Conservation (phyloP, 2,329 filamentous ascomycete genomes). For the Triangularia verruculosa region DNA sequence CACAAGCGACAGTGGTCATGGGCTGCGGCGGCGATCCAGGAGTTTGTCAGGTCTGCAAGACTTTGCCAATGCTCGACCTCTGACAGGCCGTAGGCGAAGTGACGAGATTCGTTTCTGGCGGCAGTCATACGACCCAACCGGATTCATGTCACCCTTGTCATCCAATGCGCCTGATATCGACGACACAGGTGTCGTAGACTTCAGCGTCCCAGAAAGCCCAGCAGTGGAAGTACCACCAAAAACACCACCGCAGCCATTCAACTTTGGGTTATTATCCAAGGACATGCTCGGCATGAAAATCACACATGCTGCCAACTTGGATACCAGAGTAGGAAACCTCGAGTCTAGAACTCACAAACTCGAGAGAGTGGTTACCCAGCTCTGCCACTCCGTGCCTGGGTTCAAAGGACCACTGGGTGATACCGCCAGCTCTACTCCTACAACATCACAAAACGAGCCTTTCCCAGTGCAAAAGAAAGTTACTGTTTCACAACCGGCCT, state of each 20-base stretch:
- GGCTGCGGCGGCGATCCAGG: slow-evolving; percentile 53
- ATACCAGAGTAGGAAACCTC: slow-evolving; percentile 50
- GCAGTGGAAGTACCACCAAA: slow-evolving; percentile 34
- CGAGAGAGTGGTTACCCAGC: slow-evolving; percentile 50
- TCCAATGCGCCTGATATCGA: slow-evolving; percentile 37
- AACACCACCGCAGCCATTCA: slow-evolving; percentile 50
- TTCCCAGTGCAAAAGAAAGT: slow-evolving; percentile 3
- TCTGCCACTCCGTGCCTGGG: slow-evolving; percentile 46
- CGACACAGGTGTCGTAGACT: slow-evolving; percentile 30
- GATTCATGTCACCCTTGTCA: slow-evolving; percentile 50
- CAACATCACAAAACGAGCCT: slow-evolving; percentile 13
- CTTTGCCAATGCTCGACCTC: slow-evolving; percentile 33
- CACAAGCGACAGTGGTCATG: slow-evolving; percentile 47
- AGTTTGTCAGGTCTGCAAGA: slow-evolving; percentile 56
- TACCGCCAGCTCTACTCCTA: slow-evolving; percentile 14
- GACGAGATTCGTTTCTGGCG: slow-evolving; percentile 65
- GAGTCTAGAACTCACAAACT: slow-evolving; percentile 52
- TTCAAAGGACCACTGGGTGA: slow-evolving; percentile 35
- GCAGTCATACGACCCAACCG: slow-evolving; percentile 52
- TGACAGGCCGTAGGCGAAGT: slow-evolving; percentile 48
- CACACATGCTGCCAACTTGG: slow-evolving; percentile 52
- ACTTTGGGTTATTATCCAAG: slow-evolving; percentile 50
- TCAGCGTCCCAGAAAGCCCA: slow-evolving; percentile 35
- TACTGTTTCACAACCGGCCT: slow-evolving; percentile 21
- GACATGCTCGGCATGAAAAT: slow-evolving; percentile 56